A percentile compares a stretch with the other conserved stretches of the same genome.
Conservation (phyloP, 257 asterid genomes). For the Lycium barbarum region DNA sequence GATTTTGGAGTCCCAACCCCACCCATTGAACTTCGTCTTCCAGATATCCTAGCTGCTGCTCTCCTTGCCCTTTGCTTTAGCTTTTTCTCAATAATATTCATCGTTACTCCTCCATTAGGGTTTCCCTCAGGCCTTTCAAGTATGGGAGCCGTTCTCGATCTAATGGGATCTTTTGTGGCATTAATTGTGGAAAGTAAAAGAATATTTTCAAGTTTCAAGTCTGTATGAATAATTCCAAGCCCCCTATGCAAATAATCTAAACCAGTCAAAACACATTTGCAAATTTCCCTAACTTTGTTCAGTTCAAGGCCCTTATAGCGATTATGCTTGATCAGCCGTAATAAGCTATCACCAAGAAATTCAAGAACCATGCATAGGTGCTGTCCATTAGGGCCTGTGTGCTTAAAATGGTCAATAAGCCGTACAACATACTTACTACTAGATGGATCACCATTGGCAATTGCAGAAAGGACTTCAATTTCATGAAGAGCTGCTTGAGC, state of each 20-base stretch:
- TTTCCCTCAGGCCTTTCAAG: conserved; percentile 84
- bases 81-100: conserved; percentile 79
- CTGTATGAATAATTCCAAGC: conserved; percentile 85
- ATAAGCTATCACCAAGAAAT: conserved; percentile 94
- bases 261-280: conserved; percentile 88
- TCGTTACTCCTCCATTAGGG: conserved; percentile 62
- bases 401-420: conserved; percentile 88
- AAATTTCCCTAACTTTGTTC: conserved; percentile 84
- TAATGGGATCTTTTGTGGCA: conserved; percentile 87
- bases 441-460: conserved; percentile 76
- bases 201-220: conserved; percentile 94
- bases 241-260: conserved; percentile 85
- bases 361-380: conserved; percentile 97
- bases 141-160: conserved; percentile 75
- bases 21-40: conserved; percentile 71
- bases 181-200: conserved; percentile 79
- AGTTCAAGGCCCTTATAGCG: conserved; percentile 82
- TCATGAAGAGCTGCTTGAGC: conserved; percentile 97
- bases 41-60: conserved; percentile 92
- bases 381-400: conserved; percentile 96
- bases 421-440: conserved; percentile 70
- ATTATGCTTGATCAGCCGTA: conserved; percentile 74
- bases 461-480: conserved; percentile 81
- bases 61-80: conserved; percentile 91
- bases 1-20: conserved; percentile 67